Conservation (phyloP, 129 eudicot species). For the Apium graveolens region DNA sequence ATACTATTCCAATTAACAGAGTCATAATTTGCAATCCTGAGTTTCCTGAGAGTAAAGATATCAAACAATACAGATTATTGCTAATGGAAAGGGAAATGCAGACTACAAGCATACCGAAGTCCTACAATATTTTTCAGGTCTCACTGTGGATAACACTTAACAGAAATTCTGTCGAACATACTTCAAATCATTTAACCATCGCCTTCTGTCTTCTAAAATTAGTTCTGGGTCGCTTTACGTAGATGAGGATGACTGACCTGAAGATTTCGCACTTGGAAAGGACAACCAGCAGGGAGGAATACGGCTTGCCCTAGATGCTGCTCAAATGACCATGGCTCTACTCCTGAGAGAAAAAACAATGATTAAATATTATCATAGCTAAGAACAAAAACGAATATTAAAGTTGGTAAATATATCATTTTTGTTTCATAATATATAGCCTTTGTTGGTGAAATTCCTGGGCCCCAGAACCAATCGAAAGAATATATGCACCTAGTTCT, state of each 20-base stretch:
- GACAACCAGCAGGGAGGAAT: constrained; percentile 94
- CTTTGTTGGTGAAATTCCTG: not conserved
- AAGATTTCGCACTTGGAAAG: constrained; percentile 88
- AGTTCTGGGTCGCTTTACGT: not conserved
- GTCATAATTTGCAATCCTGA: not conserved
- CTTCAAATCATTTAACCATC: not conserved
- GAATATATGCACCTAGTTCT: constrained; percentile 58
- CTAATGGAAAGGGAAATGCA: not conserved
- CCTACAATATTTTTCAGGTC: not conserved
- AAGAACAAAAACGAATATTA: not conserved
- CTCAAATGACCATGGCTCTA: constrained; percentile 94
- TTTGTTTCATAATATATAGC: not conserved
- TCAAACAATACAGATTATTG: not conserved
- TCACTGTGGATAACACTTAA: not conserved
- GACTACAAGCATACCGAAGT: constrained; percentile 1
- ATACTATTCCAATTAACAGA: not conserved
- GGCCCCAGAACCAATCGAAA: not conserved
- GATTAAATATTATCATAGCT: not conserved
- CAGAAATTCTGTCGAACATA: not conserved
- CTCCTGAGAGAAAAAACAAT: constrained; percentile 37
- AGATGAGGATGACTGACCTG: constrained; percentile 57
- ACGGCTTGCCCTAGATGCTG: constrained; percentile 91
- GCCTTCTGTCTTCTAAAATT: not conserved
- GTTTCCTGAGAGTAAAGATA: not conserved
- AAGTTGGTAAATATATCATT: not conserved